phyloP scores from a whole-genome alignment of 768 basidiomycete species.

The Epithele typhae region DNA sequence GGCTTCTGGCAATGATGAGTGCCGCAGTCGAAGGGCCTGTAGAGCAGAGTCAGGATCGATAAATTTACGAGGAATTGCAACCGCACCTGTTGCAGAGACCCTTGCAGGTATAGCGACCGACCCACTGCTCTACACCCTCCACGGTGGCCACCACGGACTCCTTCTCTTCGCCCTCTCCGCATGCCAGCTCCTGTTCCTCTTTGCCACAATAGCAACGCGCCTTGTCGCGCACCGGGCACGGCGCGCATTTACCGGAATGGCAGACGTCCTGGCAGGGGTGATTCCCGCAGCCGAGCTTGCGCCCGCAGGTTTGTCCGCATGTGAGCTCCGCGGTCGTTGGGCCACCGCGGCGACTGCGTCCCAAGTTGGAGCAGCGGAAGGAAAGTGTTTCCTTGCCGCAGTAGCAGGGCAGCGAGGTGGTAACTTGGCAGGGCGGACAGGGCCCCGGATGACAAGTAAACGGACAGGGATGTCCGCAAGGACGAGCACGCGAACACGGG shows the following conservation, averaged over 20 bases:
- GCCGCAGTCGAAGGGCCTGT: constrained; percentile 70
- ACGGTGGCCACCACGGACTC: constrained; percentile 33
- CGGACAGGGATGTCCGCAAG: constrained; percentile 80
- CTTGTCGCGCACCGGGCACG: constrained; percentile 52
- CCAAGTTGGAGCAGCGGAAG: constrained; percentile 51
- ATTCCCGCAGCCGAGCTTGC: constrained; percentile 59
- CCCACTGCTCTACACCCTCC: constrained; percentile 50
- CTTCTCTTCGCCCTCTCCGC: constrained; percentile 56
- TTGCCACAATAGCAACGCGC: constrained; percentile 81
- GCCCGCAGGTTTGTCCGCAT: constrained; percentile 35
- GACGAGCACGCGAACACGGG: constrained; percentile 57
- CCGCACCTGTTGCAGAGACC: constrained; percentile 53
- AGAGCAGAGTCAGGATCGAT: constrained; percentile 2
- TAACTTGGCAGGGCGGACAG: constrained; percentile 89
- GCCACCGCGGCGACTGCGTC: constrained; percentile 17
- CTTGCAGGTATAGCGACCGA: constrained; percentile 62
- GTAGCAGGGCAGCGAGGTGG: constrained; percentile 71
- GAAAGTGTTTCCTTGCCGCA: constrained; percentile 61
- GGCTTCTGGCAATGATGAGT: constrained; percentile 65
- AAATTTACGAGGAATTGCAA: background rate
- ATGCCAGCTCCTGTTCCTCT: constrained; percentile 51
- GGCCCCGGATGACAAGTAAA: constrained; percentile 91
- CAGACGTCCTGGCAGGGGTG: constrained; percentile 69
- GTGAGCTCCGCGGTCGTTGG: constrained; percentile 26
- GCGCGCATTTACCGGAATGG: constrained; percentile 71